Evolutionary conservation across 352 stramenopile species (phyloP), one percentile per base, ranked within the genome.

Genomic region (Globisporangium paddicum): DNA sequence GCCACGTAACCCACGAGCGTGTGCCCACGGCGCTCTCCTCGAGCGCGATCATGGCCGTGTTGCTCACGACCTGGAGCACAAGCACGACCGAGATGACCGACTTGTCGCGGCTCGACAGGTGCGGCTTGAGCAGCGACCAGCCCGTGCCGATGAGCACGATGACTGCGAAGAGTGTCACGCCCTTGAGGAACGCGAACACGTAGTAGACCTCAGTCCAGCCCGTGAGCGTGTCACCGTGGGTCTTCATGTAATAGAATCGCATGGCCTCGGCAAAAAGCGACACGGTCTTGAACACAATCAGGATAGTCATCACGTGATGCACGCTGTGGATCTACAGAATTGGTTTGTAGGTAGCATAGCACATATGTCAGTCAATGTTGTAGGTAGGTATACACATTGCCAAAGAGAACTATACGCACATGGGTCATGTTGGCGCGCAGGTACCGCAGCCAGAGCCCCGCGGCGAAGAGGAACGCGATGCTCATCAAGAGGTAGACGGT

Each of bases 71-170:
- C 67, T 97, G 89, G 35, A 99, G 72, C 37, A 91, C 63, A 7
- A 99, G 77, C 19, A 99, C 92, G 19, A 93, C 65, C 30, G 95
- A 90, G 55, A 99, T 87, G 45, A 99, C 87, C 34, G 89, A 90
- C 73, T 98, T 98, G 74, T 99, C 96, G 48, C 78, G 71, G 55
- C 81, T 69, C 47, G 85, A 96, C 21, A 99, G 68, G 70, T 98
- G 97, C 38, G 96, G 93, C 76, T 99, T 99, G 50, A 99, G 73
- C 45, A 99, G 82, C 49, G 87, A 98, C 95, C 96, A 99, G 16
- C 97, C 97, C 51, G 91, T 97, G 54, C 96, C 97, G 66, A 99
- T 97, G 32, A 99, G 83, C 25, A 99, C 69, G 48, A 99, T 87
- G n/a, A 98, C 95, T 7, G 95, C 89, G 65, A 99, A 99, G n/a